Percentiles rank a stretch among this genome's conserved stretches.
Evolutionary conservation across 176 grass and related monocot genomes (phyloP).

Genomic region (Ampelocalamus luodianensis): DNA sequence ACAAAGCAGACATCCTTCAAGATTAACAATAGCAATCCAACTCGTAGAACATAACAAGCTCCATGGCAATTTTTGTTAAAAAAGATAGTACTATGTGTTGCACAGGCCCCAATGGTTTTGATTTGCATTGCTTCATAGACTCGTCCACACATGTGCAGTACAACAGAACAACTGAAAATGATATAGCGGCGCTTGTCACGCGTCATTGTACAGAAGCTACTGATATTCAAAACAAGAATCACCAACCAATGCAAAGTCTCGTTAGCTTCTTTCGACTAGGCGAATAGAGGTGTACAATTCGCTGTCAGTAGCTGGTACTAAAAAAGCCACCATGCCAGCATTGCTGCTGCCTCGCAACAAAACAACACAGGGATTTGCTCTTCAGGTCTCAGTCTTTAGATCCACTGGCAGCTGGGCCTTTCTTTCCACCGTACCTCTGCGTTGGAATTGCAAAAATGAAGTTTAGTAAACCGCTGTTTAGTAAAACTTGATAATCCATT

Average conservation of each 20-base stretch:
- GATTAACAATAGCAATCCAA: neutral
- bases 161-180: conserved; percentile 20
- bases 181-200: neutral
- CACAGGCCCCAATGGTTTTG: neutral
- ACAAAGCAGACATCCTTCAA: neutral
- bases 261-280: conserved; percentile 28
- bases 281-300: conserved; percentile 17
- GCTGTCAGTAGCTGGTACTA: conserved; percentile 48
- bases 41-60: neutral
- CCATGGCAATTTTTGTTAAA: neutral
- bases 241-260: conserved; percentile 33
- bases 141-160: conserved; percentile 12
- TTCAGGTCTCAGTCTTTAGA: conserved; percentile 63
- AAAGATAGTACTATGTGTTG: neutral
- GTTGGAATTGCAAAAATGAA: conserved; percentile 31
- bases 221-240: conserved; percentile 20
- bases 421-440: conserved; percentile 77
- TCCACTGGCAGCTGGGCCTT: conserved; percentile 45
- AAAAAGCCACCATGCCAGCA: conserved; percentile 40
- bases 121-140: conserved; percentile 2
- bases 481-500: conserved; percentile 4
- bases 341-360: neutral
- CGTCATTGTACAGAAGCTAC: conserved; percentile 42
- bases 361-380: neutral
- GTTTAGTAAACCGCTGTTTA: neutral